Percentiles rank a stretch among this genome's conserved stretches.
phyloP scores from a whole-genome alignment of 768 basidiomycete species.

The Hemileccinum impolitum region DNA sequence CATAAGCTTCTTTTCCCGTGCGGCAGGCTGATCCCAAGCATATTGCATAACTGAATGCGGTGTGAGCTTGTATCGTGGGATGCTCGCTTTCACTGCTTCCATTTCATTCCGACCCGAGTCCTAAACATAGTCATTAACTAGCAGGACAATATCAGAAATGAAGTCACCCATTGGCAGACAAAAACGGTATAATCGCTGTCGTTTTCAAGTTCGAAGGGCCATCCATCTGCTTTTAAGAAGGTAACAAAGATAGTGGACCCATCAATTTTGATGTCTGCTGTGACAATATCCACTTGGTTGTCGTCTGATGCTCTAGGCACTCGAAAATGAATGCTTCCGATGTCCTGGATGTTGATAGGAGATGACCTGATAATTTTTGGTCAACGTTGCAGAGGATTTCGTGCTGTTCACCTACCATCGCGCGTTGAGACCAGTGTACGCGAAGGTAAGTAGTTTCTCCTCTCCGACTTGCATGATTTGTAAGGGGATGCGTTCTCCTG shows the following conservation, averaged over 20 bases:
- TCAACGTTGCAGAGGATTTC: background rate
- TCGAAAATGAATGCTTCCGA: conserved; percentile 79
- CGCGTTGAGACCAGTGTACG: conserved; percentile 80
- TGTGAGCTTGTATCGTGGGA: conserved; percentile 51
- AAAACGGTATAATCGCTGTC: conserved; percentile 68
- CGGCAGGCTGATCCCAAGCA: conserved; percentile 93
- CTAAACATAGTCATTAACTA: conserved; percentile 33
- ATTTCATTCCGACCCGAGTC: conserved; percentile 42
- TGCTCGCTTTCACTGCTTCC: conserved; percentile 35
- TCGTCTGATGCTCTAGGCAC: conserved; percentile 42
- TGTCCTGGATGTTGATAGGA: conserved; percentile 88
- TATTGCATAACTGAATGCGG: conserved; percentile 60
- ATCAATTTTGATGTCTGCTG: conserved; percentile 76
- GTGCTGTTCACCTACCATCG: conserved; percentile 59
- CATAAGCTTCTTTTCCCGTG: conserved; percentile 72
- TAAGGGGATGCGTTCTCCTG: conserved; percentile 68
- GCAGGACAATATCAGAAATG: background rate
- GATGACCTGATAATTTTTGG: conserved; percentile 62
- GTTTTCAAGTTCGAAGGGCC: conserved; percentile 93
- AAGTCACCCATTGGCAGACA: conserved; percentile 70
- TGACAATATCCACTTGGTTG: conserved; percentile 52
- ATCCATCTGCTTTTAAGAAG: conserved; percentile 59
- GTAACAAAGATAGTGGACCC: conserved; percentile 89
- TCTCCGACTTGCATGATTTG: conserved; percentile 62
- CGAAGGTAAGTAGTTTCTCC: conserved; percentile 77